Base-by-base conservation (phyloP, 1,284 basidiomycete genomes). In the Cryptococcus floricola region DNA sequence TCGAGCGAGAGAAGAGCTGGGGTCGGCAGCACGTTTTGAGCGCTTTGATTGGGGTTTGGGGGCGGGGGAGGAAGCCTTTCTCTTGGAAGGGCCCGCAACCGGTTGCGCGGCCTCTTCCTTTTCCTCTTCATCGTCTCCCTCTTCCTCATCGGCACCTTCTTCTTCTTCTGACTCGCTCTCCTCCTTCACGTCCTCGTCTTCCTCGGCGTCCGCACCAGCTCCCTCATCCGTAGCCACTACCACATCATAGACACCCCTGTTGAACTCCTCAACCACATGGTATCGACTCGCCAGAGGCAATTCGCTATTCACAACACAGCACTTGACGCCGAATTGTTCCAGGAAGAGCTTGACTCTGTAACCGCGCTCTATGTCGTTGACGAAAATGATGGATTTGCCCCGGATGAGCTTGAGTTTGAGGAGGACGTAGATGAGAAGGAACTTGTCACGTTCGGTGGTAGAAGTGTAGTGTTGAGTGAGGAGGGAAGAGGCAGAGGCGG, bases 211-310 rank as follows among this genome's bases (percentile, higher is more conserved):
- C 0, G 74, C 75, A 52, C 85, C 85, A 39, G 81, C 79, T 55
- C 87, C 68, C 77, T 98, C 96, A 72, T 98, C 96, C 3, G 94
- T 97, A 0, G 96, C 96, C 57, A 99, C 96, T 59, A 98, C 94
- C 72, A 98, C 98, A 71, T 98, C 93, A 71, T 98, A 98, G 12
- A 95, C 91, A 7, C 96, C 96, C 68, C 93, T 91, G 78, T 99
- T 98, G 74, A 99, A 99, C 77, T 98, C 95, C 69, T 99, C 93
- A 2, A 99, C 95, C 5, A 90, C 89, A 71, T 98, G 96, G 71
- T 95, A 98, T 85, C 93, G 83, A 25, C 91, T 95, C 69, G 97
- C 98, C 57, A 98, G 79, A 0, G 96, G 96, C 48, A 99, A 78
- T 77, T 98, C 96, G 16, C 91, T 91, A 70, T 99, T 98, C 41